These are phyloP conservation scores for Viola odorata DNA, from an alignment of 345 rosid species.

Conservation along the genomic window DNA sequence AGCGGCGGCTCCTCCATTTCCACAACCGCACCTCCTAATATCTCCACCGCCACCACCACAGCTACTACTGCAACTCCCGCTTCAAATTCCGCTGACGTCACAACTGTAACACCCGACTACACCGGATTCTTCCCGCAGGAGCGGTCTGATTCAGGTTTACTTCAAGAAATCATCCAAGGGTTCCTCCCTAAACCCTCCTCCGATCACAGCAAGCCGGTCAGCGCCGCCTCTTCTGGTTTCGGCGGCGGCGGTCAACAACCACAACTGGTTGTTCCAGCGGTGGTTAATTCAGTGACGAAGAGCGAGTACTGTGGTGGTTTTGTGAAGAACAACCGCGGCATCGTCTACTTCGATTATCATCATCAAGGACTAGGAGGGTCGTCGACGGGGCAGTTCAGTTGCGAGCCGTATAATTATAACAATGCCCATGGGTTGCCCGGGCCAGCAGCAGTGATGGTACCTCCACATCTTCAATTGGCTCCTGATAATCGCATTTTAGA, in stretches of 20 bases:
- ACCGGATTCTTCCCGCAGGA: conserved; percentile 47
- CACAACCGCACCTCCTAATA: neutral
- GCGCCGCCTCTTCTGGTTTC: neutral
- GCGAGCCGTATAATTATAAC: neutral
- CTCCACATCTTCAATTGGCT: conserved; percentile 18
- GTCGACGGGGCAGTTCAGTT: conserved; percentile 13
- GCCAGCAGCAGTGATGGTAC: too few species aligned
- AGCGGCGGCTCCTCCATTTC: conserved; percentile 13
- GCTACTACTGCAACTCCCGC: conserved; percentile 1
- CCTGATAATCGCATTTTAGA: conserved; percentile 21
- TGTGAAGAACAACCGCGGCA: conserved; percentile 1
- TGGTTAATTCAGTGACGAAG: neutral
- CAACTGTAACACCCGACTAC: conserved; percentile 8
- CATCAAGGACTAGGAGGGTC: conserved; percentile 6
- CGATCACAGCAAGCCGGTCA: neutral
- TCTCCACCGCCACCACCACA: neutral
- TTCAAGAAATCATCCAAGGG: conserved; percentile 76
- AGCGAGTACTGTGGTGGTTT: conserved; percentile 8
- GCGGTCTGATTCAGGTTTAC: conserved; percentile 60
- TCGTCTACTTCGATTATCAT: conserved; percentile 7
- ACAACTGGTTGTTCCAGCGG: too few species aligned
- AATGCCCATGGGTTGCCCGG: too few species aligned
- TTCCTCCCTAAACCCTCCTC: conserved; percentile 45
- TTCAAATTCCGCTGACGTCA: conserved; percentile 6
- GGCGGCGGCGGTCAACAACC: neutral